Base-by-base conservation (phyloP, 192 early-diverging fungal species). In the Thoreauomyces humboldtii region DNA sequence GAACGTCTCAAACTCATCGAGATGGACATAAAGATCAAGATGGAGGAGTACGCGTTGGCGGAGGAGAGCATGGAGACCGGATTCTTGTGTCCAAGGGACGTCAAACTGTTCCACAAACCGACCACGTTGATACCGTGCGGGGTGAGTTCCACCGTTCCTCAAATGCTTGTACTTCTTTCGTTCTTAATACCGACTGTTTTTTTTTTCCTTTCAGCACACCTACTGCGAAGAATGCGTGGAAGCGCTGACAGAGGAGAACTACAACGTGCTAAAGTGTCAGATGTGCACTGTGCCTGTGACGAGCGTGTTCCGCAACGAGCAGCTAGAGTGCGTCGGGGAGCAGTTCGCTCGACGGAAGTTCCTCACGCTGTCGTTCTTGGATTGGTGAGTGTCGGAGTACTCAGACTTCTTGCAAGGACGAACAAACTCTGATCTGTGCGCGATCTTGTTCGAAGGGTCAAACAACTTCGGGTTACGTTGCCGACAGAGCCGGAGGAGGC, bases 51-150 rank as follows among this genome's bases (percentile, higher is more conserved):
- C 50, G 69, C 73, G 9, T 60, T 84, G 11, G 74, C 77, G 2
- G 82, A 84, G 57, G 82, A 84, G 59, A 35, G 76, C 21, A 69
- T 84, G 77, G 79, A 81, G 79, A 84, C 77, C 28, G 82, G 79
- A 1, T 81, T 84, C 72, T 43, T 84, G 27, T 84, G 82, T 60
- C 79, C 82, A 5, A 47, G 72, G 15, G 75, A 79, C 46, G 65
- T 84, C 3, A 55, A 79, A 60, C 66, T 79, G 24, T 76, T 79
- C 60, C 48, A 75, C 43, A 54, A 61, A 17, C 82, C 82, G 29
- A 69, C 72, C 29, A 82, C 82, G n/a, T 31, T 84, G n/a, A 71
- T 72, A 41, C 81, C 81, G 4, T 84, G 82, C 57, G 77, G 79
- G 9, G 77, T 79, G 56, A 66, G 67, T 57, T 4, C 17, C 29